A percentile compares a stretch with the other conserved stretches of the same genome.
Conservation (phyloP, 176 grass and related monocot species). For the Eragrostis nindensis region DNA sequence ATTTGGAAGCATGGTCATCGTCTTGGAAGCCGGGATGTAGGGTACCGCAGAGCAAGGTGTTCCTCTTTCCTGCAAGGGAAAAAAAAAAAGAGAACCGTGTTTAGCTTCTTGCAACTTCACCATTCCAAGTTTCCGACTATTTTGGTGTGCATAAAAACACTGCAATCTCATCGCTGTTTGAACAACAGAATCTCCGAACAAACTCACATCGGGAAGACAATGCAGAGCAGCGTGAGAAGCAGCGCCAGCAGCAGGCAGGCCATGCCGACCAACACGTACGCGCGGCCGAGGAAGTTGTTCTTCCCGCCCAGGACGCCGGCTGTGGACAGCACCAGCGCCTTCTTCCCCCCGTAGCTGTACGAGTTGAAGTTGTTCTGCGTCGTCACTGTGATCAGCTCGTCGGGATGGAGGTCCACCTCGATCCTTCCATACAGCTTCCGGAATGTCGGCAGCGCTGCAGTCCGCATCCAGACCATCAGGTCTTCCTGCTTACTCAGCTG, state of each 20-base stretch:
- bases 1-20: not conserved
- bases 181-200: not conserved
- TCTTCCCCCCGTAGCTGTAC: constrained; percentile 69
- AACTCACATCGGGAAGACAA: constrained; percentile 55
- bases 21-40: not conserved
- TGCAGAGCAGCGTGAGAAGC: constrained; percentile 49
- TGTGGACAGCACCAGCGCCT: constrained; percentile 67
- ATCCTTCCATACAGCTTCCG: constrained; percentile 75
- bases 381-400: constrained; percentile 52
- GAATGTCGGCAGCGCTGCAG: constrained; percentile 70
- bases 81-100: not conserved
- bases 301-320: constrained; percentile 62
- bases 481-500: constrained; percentile 74
- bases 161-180: no score
- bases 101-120: not conserved
- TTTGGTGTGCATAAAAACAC: not conserved
- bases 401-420: constrained; percentile 52
- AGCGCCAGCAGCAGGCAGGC: constrained; percentile 54
- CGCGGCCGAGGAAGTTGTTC: constrained; percentile 65
- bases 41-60: not conserved
- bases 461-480: constrained; percentile 81
- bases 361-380: constrained; percentile 71
- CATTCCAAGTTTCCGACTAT: not conserved
- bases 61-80: constrained; percentile 53
- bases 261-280: constrained; percentile 55